phyloP scores from a whole-genome alignment of 1,284 basidiomycete genomes.

The Ceratobasidium sp. region DNA sequence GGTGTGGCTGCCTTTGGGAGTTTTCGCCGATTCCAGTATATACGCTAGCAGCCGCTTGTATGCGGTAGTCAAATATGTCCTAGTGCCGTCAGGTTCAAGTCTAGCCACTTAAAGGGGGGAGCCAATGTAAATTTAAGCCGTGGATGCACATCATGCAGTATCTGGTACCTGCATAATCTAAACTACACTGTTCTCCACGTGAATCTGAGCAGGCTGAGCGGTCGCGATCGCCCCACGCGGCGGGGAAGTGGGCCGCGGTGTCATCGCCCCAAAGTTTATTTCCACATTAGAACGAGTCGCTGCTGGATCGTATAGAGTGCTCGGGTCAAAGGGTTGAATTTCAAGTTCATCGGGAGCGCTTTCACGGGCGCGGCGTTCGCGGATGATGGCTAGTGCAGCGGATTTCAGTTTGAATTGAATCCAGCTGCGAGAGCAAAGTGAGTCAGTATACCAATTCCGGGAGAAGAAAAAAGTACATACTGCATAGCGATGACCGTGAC shows the following conservation, averaged over 20 bases:
- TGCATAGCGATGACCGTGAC: conserved; percentile 21
- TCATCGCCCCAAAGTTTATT: conserved; percentile 16
- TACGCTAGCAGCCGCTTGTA: too few relatives aligned
- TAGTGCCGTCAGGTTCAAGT: too few relatives aligned
- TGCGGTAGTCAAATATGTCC: too few relatives aligned
- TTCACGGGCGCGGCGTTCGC: conserved; percentile 36
- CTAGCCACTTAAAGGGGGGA: too few relatives aligned
- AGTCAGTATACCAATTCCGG: neutral
- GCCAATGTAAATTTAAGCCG: too few relatives aligned
- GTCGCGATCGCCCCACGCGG: conserved; percentile 9
- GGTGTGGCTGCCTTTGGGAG: too few relatives aligned
- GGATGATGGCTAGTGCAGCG: conserved; percentile 26
- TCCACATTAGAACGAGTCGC: neutral
- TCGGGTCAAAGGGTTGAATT: conserved; percentile 15
- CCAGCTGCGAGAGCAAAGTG: neutral
- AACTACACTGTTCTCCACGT: conserved; percentile 5
- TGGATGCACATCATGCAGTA: too few relatives aligned
- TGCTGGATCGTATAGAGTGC: conserved; percentile 26
- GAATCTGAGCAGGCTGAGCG: conserved; percentile 11
- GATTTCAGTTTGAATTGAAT: conserved; percentile 12
- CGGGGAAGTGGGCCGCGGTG: conserved; percentile 15
- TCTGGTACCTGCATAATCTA: too few relatives aligned
- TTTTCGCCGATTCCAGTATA: too few relatives aligned
- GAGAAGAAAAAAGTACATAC: neutral
- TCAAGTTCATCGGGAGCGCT: neutral